A percentile compares a stretch with the other conserved stretches of the same genome.
Conservation (phyloP, 495 filamentous ascomycete genomes). For the Trichoderma asperelloides region DNA sequence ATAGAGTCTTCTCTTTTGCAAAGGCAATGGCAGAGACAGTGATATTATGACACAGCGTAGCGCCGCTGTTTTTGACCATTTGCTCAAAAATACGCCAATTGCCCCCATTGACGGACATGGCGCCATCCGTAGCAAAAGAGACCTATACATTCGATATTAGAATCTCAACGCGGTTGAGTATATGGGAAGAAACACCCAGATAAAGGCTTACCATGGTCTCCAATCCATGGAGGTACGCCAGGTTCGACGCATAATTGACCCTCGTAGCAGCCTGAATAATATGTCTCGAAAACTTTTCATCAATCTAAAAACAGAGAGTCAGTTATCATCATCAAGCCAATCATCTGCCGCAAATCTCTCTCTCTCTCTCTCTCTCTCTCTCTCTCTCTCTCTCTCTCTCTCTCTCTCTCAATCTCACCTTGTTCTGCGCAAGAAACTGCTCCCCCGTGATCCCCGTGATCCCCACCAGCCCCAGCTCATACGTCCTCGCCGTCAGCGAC, state of each 20-base stretch:
- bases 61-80: constrained; percentile 60
- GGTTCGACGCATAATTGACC: constrained; percentile 92
- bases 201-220: constrained; percentile 72
- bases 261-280: constrained; percentile 87
- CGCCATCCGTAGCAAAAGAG: constrained; percentile 75
- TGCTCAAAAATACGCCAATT: constrained; percentile 92
- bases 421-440: constrained; percentile 59
- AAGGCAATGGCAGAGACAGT: constrained; percentile 53
- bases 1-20: constrained; percentile 18
- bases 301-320: constrained; percentile 38
- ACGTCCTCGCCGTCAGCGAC: constrained; percentile 57
- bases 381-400: no score
- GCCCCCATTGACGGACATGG: constrained; percentile 69
- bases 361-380: no score
- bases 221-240: constrained; percentile 75
- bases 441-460: constrained; percentile 61
- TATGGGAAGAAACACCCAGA: neutral
- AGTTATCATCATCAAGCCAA: neutral
- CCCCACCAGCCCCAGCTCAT: constrained; percentile 54
- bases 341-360: neutral
- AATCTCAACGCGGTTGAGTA: constrained; percentile 8
- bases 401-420: no score
- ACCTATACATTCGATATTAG: constrained; percentile 18
- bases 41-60: constrained; percentile 57
- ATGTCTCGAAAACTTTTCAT: constrained; percentile 60